phyloP scores from a whole-genome alignment of 2,329 filamentous ascomycete species.

The Emmonsiellopsis sp. region DNA sequence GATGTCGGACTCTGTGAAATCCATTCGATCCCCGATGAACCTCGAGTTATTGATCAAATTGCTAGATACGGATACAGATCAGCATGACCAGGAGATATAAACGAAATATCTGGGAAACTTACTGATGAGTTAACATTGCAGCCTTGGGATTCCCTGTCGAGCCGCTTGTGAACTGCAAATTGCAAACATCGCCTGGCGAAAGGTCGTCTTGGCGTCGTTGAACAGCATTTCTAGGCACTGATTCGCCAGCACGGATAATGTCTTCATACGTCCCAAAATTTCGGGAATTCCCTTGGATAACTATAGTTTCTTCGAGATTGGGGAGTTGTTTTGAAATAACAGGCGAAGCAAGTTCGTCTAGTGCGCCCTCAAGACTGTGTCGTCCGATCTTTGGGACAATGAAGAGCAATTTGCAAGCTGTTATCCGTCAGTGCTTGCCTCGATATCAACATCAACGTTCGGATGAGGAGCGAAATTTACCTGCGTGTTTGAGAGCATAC shows the following conservation, averaged over 20 bases:
- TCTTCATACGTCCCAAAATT: slow-evolving; percentile 52
- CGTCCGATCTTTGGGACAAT: slow-evolving; percentile 60
- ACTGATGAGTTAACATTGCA: slow-evolving; percentile 64
- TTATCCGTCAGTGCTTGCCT: not conserved
- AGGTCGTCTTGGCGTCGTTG: slow-evolving; percentile 47
- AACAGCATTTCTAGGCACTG: slow-evolving; percentile 42
- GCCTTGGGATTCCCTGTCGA: slow-evolving; percentile 66
- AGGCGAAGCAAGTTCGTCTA: slow-evolving; percentile 41
- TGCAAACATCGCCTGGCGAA: slow-evolving; percentile 58
- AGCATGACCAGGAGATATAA: not conserved
- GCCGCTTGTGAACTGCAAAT: slow-evolving; percentile 67
- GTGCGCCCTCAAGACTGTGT: slow-evolving; percentile 52
- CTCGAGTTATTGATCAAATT: slow-evolving; percentile 53
- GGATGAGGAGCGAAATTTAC: slow-evolving; percentile 30
- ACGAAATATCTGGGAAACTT: slow-evolving; percentile 16
- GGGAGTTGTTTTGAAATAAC: slow-evolving; percentile 28
- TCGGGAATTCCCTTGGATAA: slow-evolving; percentile 47
- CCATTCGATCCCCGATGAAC: slow-evolving; percentile 66
- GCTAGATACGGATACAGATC: slow-evolving; percentile 14
- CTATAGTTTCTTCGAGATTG: slow-evolving; percentile 44
- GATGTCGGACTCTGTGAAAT: slow-evolving; percentile 54
- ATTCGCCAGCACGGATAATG: slow-evolving; percentile 44
- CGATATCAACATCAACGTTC: not conserved
- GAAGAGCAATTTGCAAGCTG: slow-evolving; percentile 64
- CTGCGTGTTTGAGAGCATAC: slow-evolving; percentile 61